Evolutionary conservation across 2,329 filamentous ascomycete species (phyloP).

Genomic region (Didymella glomerata): DNA sequence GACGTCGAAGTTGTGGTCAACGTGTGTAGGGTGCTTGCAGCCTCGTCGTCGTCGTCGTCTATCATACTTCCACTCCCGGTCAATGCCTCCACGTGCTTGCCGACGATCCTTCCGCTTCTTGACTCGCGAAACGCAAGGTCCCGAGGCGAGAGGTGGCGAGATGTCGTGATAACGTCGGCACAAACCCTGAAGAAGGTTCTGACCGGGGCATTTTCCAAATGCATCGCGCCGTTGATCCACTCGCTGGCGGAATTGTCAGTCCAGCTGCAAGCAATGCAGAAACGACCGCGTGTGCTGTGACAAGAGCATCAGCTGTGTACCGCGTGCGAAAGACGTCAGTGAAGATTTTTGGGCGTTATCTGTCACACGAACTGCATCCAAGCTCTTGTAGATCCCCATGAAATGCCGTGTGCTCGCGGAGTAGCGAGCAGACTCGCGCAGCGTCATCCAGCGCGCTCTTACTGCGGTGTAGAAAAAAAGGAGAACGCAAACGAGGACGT

Average conservation of each 20-base stretch:
- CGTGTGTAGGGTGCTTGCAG: conserved; percentile 7
- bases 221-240: conserved; percentile 16
- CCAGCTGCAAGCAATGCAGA: conserved; percentile 5
- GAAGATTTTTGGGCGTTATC: background rate
- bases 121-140: conserved; percentile 19
- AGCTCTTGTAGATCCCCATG: conserved; percentile 21
- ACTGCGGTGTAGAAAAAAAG: conserved; percentile 22
- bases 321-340: background rate
- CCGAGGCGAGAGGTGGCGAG: conserved; percentile 18
- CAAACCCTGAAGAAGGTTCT: conserved; percentile 14
- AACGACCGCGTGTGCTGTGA: conserved; percentile 2
- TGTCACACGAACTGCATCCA: conserved; percentile 17
- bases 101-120: conserved; percentile 16
- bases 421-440: background rate
- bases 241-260: conserved; percentile 7
- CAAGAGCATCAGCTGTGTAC: background rate
- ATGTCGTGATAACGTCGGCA: conserved; percentile 21
- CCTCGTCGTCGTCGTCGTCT: conserved; percentile 6
- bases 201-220: conserved; percentile 16
- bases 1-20: conserved; percentile 10
- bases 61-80: conserved; percentile 11
- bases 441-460: background rate
- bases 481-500: conserved; percentile 17
- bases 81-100: conserved; percentile 24
- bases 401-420: conserved; percentile 8